phyloP scores from a whole-genome alignment of 225 moss, liverwort and hornwort species.

The Climacium dendroides region DNA sequence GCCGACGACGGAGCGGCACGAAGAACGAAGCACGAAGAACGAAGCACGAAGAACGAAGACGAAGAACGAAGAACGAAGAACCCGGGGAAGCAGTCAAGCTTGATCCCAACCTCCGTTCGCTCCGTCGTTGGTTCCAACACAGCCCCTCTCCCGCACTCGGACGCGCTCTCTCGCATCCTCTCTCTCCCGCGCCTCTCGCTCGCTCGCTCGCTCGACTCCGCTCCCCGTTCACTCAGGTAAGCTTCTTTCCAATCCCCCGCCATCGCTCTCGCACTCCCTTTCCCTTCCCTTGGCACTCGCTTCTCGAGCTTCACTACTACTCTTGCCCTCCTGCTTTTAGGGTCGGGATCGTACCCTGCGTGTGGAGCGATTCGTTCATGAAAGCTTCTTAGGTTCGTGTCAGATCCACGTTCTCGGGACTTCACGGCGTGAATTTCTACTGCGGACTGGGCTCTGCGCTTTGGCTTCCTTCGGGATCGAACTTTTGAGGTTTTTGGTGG shows the following conservation, averaged over 20 bases:
- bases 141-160: too few relatives aligned
- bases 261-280: not conserved
- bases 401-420: not conserved
- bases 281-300: too few relatives aligned
- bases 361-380: not conserved
- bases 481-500: not conserved
- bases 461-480: not conserved
- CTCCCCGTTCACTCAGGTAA: not conserved
- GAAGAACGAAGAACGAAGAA: not conserved
- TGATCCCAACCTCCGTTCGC: not conserved
- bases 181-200: not conserved
- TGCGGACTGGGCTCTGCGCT: not conserved
- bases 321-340: not conserved
- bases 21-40: too few relatives aligned
- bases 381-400: not conserved
- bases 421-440: not conserved
- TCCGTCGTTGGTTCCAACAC: not conserved
- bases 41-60: too few relatives aligned
- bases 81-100: slow-evolving; percentile 1
- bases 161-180: not conserved
- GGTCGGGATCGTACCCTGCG: not conserved
- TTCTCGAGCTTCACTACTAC: too few relatives aligned
- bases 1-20: not conserved
- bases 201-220: not conserved
- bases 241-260: not conserved